Conservation (phyloP, 169 alveolate genomes). For the Cryptosporidium bovis region DNA sequence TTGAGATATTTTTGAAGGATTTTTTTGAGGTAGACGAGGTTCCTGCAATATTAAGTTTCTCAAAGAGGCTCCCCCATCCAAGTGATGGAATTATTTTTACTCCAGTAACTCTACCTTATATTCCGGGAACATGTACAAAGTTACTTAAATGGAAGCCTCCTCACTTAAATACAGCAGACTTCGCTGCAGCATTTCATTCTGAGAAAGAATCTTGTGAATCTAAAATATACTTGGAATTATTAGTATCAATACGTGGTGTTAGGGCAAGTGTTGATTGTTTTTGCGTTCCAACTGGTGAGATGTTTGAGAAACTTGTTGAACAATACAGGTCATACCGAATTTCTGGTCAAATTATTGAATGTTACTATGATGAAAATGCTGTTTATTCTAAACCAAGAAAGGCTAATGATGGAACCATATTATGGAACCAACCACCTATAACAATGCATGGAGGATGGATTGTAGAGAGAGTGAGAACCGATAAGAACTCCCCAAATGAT, state of each 20-base stretch:
- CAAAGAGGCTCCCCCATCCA: slow-evolving; percentile 91
- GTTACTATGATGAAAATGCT: slow-evolving; percentile 59
- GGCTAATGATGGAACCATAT: slow-evolving; percentile 41
- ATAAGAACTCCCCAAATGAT: slow-evolving; percentile 86
- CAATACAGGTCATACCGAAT: slow-evolving; percentile 78
- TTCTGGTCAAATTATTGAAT: slow-evolving; percentile 75
- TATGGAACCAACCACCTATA: slow-evolving; percentile 47
- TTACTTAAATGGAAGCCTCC: slow-evolving; percentile 97
- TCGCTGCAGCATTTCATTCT: slow-evolving; percentile 75
- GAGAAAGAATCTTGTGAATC: slow-evolving; percentile 45
- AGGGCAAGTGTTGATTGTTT: slow-evolving; percentile 76
- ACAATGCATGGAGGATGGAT: slow-evolving; percentile 90
- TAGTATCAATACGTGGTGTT: slow-evolving; percentile 67
- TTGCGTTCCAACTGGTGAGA: slow-evolving; percentile 87
- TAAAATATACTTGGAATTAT: slow-evolving; percentile 49
- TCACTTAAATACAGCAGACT: slow-evolving; percentile 92
- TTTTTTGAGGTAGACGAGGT: slow-evolving; percentile 89
- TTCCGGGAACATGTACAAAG: slow-evolving; percentile 94
- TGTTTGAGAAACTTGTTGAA: slow-evolving; percentile 82
- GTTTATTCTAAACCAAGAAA: slow-evolving; percentile 40
- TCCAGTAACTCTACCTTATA: slow-evolving; percentile 89
- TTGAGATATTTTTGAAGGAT: slow-evolving; percentile 85
- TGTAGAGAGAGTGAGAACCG: slow-evolving; percentile 89
- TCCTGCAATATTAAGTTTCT: slow-evolving; percentile 81
- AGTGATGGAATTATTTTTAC: slow-evolving; percentile 96